phyloP scores from a whole-genome alignment of 495 filamentous ascomycete species.

The Trichoderma asperelloides region DNA sequence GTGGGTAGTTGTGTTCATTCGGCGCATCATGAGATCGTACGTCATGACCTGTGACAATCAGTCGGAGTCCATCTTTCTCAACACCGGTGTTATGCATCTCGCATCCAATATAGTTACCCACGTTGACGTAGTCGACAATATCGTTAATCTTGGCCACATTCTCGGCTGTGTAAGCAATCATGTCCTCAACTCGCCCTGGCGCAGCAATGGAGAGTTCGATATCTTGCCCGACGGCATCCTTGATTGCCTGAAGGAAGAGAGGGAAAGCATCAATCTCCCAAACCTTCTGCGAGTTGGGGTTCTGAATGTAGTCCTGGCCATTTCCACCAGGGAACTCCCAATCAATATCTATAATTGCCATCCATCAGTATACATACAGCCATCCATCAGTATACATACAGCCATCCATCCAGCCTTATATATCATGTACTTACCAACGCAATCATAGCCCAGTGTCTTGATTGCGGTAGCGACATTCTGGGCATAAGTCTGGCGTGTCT shows the following conservation, averaged over 20 bases:
- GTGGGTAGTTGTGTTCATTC: constrained; percentile 49
- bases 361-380: too few species aligned
- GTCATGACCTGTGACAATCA: constrained; percentile 39
- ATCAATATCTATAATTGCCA: constrained; percentile 42
- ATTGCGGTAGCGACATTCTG: constrained; percentile 48
- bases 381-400: constrained; percentile 1
- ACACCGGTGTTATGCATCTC: not conserved
- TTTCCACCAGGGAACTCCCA: constrained; percentile 67
- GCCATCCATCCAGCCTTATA: not conserved
- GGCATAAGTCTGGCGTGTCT: constrained; percentile 44
- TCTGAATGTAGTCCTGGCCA: constrained; percentile 47
- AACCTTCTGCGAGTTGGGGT: constrained; percentile 46
- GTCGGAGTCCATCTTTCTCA: not conserved
- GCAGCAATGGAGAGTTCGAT: constrained; percentile 57
- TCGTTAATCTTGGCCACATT: constrained; percentile 48
- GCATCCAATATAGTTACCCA: constrained; percentile 13
- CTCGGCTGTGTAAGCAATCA: constrained; percentile 53
- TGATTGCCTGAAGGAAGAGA: constrained; percentile 45
- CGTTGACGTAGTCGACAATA: constrained; percentile 56
- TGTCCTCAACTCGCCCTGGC: constrained; percentile 48
- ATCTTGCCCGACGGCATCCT: constrained; percentile 41
- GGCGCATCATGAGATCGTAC: constrained; percentile 61
- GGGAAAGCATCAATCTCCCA: constrained; percentile 53
- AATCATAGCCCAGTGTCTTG: constrained; percentile 46
- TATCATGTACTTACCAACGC: constrained; percentile 29